A percentile compares a stretch with the other conserved stretches of the same genome.
phyloP scores from a whole-genome alignment of 1,284 basidiomycete genomes.

The Leccinum griseonigrum region DNA sequence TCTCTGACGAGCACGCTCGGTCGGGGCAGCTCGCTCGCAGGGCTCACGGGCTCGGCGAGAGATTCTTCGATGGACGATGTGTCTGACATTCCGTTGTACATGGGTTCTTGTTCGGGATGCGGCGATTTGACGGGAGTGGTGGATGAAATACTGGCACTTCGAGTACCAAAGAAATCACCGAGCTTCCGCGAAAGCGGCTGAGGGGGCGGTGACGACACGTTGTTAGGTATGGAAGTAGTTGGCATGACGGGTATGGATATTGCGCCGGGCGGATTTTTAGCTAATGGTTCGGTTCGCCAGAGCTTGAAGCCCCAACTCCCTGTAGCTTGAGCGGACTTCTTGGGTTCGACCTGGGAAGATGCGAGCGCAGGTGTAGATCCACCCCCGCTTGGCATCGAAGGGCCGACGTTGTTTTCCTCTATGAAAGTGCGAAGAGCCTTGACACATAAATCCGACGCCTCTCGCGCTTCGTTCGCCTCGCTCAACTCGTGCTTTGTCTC shows the following conservation, averaged over 20 bases:
- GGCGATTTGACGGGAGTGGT: conserved; percentile 30
- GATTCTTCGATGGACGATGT: conserved; percentile 47
- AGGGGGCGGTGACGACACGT: conserved; percentile 28
- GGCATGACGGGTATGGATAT: conserved; percentile 35
- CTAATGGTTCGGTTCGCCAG: conserved; percentile 49
- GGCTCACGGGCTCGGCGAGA: conserved; percentile 52
- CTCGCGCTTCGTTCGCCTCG: conserved; percentile 79
- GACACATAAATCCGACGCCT: conserved; percentile 85
- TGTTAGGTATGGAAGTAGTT: conserved; percentile 17
- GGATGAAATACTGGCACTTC: conserved; percentile 50
- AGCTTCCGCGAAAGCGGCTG: conserved; percentile 55
- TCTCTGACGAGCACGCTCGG: conserved; percentile 38
- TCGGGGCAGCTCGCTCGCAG: conserved; percentile 41
- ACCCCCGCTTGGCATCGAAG: conserved; percentile 22
- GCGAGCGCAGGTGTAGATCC: conserved; percentile 8
- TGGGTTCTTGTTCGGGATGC: conserved; percentile 39
- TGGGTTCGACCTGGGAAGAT: conserved; percentile 41
- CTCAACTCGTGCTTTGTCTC: conserved; percentile 62
- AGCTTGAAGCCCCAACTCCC: conserved; percentile 61
- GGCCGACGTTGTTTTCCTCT: conserved; percentile 64
- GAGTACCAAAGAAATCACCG: conserved; percentile 64
- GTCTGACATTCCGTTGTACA: conserved; percentile 50
- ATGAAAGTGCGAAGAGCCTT: conserved; percentile 84
- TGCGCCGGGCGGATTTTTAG: conserved; percentile 23
- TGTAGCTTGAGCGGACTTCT: conserved; percentile 29